A percentile compares a stretch with the other conserved stretches of the same genome.
phyloP scores from a whole-genome alignment of 768 basidiomycete genomes.

The Leucocoprinus sp. region DNA sequence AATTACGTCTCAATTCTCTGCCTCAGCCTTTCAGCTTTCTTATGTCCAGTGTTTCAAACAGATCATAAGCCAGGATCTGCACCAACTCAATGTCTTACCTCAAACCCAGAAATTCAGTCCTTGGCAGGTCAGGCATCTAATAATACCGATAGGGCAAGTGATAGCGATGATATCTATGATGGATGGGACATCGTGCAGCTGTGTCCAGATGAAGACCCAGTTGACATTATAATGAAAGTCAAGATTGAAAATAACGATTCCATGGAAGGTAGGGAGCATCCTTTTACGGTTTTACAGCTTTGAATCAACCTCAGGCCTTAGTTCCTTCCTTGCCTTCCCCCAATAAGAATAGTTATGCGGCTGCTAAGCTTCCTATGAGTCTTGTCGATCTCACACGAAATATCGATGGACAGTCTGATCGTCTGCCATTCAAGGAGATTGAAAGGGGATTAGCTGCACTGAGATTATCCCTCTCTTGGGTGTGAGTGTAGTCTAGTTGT shows the following conservation, averaged over 20 bases:
- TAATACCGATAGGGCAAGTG: neutral
- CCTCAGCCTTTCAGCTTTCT: constrained; percentile 31
- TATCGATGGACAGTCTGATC: constrained; percentile 2
- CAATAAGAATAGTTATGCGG: constrained; percentile 31
- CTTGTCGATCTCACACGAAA: neutral
- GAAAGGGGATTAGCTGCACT: constrained; percentile 53
- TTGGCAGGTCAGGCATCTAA: constrained; percentile 12
- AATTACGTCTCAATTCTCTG: neutral
- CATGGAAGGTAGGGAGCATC: constrained; percentile 45
- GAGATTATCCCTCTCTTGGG: constrained; percentile 58
- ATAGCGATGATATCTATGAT: constrained; percentile 12
- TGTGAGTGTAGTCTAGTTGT: constrained; percentile 29
- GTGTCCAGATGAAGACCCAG: constrained; percentile 18
- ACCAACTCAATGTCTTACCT: neutral
- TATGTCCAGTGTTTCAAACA: constrained; percentile 23
- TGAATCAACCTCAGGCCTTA: constrained; percentile 18
- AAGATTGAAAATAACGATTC: constrained; percentile 39
- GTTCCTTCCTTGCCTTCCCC: constrained; percentile 53
- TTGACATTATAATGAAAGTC: constrained; percentile 44
- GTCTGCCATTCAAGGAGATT: constrained; percentile 36
- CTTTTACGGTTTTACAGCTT: neutral
- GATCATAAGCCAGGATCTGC: neutral
- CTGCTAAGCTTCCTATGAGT: constrained; percentile 23
- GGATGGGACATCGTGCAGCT: constrained; percentile 23
- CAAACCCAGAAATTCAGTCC: constrained; percentile 6